Percentiles rank a stretch among this genome's conserved stretches.
Conservation (phyloP, 208 protist species). For the Acanthamoeba royreba region DNA sequence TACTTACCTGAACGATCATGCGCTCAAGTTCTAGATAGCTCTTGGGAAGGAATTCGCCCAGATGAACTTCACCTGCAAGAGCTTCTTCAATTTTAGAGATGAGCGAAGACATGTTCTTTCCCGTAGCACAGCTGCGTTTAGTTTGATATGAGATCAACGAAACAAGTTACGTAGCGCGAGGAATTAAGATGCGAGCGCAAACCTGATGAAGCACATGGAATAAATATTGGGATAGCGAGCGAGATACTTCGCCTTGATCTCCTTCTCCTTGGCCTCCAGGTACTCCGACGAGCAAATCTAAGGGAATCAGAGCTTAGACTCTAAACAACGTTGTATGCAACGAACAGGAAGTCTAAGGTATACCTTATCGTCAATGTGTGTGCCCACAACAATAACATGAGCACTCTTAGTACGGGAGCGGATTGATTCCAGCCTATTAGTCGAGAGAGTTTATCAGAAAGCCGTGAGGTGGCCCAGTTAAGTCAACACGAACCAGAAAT, state of each 20-base stretch:
- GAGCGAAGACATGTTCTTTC: background rate
- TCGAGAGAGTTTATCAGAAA: too few species aligned
- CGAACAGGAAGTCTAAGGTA: too few species aligned
- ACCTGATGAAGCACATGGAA: background rate
- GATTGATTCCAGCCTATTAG: constrained; percentile 44
- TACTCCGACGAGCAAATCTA: background rate
- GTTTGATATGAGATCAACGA: too few species aligned
- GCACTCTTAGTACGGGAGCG: background rate
- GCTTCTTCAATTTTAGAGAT: background rate
- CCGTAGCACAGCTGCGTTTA: background rate
- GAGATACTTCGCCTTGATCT: background rate
- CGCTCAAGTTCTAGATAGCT: constrained; percentile 31
- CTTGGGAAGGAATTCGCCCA: constrained; percentile 23
- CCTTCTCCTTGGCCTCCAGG: background rate
- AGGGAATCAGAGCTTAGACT: too few species aligned
- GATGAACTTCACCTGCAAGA: background rate
- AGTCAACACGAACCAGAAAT: constrained; percentile 7
- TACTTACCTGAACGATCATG: background rate
- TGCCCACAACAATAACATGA: constrained; percentile 29
- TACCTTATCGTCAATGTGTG: constrained; percentile 10
- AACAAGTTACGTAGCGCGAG: too few species aligned
- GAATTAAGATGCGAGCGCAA: background rate
- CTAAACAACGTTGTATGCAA: background rate
- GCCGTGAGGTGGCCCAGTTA: too few species aligned
- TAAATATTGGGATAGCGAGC: background rate